A percentile compares a stretch with the other conserved stretches of the same genome.
These are phyloP conservation scores for Eucalyptus victrix DNA, from an alignment of 345 rosid species.

Conservation along the genomic window DNA sequence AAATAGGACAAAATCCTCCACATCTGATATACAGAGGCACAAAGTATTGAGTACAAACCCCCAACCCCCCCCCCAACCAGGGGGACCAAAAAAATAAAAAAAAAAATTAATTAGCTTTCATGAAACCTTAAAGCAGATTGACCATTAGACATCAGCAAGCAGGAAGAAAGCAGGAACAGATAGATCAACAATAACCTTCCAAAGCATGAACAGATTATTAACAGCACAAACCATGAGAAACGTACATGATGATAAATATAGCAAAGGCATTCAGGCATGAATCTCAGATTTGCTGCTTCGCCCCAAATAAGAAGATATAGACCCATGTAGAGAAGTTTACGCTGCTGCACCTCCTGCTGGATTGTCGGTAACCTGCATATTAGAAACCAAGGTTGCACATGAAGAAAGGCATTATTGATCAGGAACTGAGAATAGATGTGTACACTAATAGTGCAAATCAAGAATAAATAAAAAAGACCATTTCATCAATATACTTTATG, in stretches of 20 bases:
- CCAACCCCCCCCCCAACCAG: too few species aligned
- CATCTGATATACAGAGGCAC: neutral
- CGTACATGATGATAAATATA: slow-evolving; percentile 98
- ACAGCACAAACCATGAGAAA: neutral
- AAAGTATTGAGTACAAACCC: neutral
- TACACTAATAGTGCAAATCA: neutral
- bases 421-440: neutral
- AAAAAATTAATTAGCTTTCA: neutral
- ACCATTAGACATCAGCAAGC: neutral
- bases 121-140: neutral
- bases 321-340: slow-evolving; percentile 91
- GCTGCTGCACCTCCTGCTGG: slow-evolving; percentile 99
- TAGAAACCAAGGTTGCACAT: neutral
- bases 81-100: too few species aligned
- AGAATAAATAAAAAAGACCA: neutral
- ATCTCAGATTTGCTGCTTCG: slow-evolving; percentile 97
- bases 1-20: neutral
- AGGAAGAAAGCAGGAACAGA: neutral
- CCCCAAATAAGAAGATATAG: slow-evolving; percentile 98
- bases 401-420: neutral
- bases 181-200: neutral
- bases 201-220: neutral
- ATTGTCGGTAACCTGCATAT: slow-evolving; percentile 90
- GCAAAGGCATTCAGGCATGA: slow-evolving; percentile 99
- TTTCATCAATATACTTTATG: neutral